Base-by-base conservation (phyloP, 805 yeast species). In the Suhomyces xylopsoci region DNA sequence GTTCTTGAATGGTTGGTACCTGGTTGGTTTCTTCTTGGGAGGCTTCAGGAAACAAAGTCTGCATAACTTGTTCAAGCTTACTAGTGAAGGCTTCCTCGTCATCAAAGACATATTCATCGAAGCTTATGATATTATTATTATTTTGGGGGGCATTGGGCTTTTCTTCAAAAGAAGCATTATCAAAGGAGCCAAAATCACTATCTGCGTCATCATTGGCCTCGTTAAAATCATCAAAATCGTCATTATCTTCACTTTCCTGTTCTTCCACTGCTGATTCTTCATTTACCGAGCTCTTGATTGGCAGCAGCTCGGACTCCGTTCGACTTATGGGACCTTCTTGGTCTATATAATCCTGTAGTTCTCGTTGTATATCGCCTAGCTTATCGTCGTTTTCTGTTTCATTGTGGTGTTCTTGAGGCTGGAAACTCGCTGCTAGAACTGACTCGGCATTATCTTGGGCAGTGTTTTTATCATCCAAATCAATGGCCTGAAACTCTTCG, bases 121-220 rank as follows among this genome's bases (percentile, higher is more conserved):
- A 62, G 30, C 30, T 49, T 20, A 42, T 32, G 9, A 55, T 19
- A 17, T 36, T n/a, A 5, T 14, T 32, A 7, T 6, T 36, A 2
- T 24, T 20, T 17, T 19, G 42, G 9, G 22, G 9, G 7, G 10
- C 24, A 7, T 47, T 34, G 34, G 58, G 62, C 30, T 60, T 50
- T 10, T 63, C 68, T 25, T 66, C 69, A 41, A 67, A 56, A 0
- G 70, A 65, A 1, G 68, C 73, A 47, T 70, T 69, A 51, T 70
- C 76, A 54, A 73, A 73, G 2, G 73, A 66, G 7, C 76, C 78
- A 51, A 73, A 73, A 48, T 69, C 73, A 49, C 67, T 71, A 32
- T 69, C 76, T 3, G 62, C 70, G 4, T 63, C 68, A 3, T 54
- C 65, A 10, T 54, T 64, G 40, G 52, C 55, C 34, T 49, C 55